Evolutionary conservation across 768 basidiomycete genomes (phyloP).

Genomic region (Panus rudis): DNA sequence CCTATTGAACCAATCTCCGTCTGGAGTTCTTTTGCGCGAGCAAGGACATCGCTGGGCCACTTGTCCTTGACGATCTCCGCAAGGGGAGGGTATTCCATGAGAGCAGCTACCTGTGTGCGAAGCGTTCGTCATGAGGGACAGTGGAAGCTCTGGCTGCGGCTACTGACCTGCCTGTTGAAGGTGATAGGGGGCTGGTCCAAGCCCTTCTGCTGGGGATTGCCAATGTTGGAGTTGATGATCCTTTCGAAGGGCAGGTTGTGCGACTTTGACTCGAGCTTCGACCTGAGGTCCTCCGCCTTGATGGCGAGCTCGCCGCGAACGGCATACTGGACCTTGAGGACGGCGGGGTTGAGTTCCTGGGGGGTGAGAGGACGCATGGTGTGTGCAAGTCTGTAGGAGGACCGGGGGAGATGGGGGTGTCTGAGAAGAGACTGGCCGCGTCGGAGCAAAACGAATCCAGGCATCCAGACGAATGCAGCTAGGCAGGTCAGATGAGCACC

Average conservation of each 20-base stretch:
- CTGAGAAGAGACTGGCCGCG: too few species aligned
- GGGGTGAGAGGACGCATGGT: slow-evolving; percentile 43
- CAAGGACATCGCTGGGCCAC: slow-evolving; percentile 83
- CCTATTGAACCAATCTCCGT: slow-evolving; percentile 87
- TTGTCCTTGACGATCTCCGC: slow-evolving; percentile 65
- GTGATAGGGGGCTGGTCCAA: slow-evolving; percentile 91
- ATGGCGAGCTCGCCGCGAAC: slow-evolving; percentile 96
- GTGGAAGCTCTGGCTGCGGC: neutral
- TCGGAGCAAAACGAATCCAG: too few species aligned
- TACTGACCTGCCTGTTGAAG: slow-evolving; percentile 78
- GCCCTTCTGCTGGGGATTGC: slow-evolving; percentile 95
- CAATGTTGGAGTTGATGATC: slow-evolving; percentile 94
- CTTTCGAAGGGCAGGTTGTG: slow-evolving; percentile 72
- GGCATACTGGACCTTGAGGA: slow-evolving; percentile 89
- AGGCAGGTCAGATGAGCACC: too few species aligned
- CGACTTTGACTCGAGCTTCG: slow-evolving; percentile 46
- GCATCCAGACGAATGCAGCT: too few species aligned
- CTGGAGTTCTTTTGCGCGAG: slow-evolving; percentile 73
- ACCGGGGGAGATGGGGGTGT: too few species aligned
- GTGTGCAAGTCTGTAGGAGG: slow-evolving; percentile 6
- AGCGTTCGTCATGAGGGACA: neutral
- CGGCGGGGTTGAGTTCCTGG: slow-evolving; percentile 73
- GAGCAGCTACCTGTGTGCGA: slow-evolving; percentile 63
- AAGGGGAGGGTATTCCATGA: slow-evolving; percentile 89
- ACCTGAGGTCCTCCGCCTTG: slow-evolving; percentile 80